Evolutionary conservation across 345 rosid genomes (phyloP), one percentile per base, ranked within the genome.

Genomic region (Rubroshorea leprosula): DNA sequence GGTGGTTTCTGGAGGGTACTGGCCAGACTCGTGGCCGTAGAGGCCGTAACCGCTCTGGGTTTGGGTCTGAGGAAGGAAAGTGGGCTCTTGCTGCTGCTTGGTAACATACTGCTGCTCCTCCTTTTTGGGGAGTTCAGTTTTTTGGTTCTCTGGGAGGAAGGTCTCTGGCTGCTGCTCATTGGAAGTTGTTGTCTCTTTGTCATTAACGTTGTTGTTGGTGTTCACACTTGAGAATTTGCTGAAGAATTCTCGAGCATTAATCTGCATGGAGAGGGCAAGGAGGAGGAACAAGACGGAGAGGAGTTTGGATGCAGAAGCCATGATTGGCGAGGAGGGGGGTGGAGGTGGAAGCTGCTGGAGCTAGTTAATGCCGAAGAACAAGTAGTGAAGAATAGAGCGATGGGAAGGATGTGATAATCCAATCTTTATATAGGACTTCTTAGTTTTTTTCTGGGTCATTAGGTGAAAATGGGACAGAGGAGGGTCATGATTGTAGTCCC

Each of bases 41-140:
- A 80, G 73, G 19, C 89, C 89, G 6, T 80, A 83, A 23, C 76
- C 80, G 47, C 72, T 76, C 38, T 64, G 61, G 61, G 78, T 50
- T 50, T 50, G 54, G 54, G 54, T 24, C 16, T 50, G 27, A 0
- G 68, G 61, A 39, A 46, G n/a, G 38, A 55, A 60, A 1, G 23
- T 38, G 1, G 69, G 74, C 14, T 75, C 73, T 26, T 57, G 51
- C 20, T 70, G 70, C 50, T 64, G 65, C 5, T 65, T 61, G 56
- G 41, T 35, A 13, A 35, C 41, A 13, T 2, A 35, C 12, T 35
- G 41, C 6, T 35, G 12, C 12, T 35, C 9, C 12, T 35, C 12
- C 12, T 35, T 35, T 10, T 35, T 35, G 41, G 41, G 41, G 41
- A 35, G 5, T 4, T 3, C 31, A 13, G 41, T 4, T 3, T n/a